These are phyloP conservation scores for Saccharomycopsis hybrid DNA, from an alignment of 1,139 yeast species.

Conservation along the genomic window DNA sequence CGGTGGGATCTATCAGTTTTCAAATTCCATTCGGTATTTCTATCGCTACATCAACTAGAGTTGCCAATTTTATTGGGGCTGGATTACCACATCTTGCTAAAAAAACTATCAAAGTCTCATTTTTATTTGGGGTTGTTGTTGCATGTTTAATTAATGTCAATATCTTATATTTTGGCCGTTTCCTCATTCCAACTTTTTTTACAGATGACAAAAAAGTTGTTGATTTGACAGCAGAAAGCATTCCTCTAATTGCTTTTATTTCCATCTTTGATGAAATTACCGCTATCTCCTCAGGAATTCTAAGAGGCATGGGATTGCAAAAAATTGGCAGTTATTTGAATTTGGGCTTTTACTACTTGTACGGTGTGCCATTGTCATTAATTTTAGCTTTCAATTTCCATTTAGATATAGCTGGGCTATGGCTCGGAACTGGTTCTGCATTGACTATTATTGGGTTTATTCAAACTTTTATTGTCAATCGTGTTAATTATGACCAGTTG, in stretches of 20 bases:
- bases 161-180: constrained; percentile 16
- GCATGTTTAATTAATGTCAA: constrained; percentile 14
- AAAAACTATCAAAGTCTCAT: constrained; percentile 13
- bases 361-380: constrained; percentile 68
- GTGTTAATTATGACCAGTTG: constrained; percentile 49
- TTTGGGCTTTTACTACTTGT: constrained; percentile 63
- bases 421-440: constrained; percentile 84
- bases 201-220: constrained; percentile 8
- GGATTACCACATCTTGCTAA: constrained; percentile 29
- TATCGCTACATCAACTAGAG: constrained; percentile 76
- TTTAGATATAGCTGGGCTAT: constrained; percentile 59
- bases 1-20: constrained; percentile 66
- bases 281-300: constrained; percentile 75
- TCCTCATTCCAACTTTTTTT: constrained; percentile 12
- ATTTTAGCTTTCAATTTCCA: constrained; percentile 50
- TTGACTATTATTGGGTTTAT: constrained; percentile 59
- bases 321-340: constrained; percentile 76
- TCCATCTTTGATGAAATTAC: constrained; percentile 78
- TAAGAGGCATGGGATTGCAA: constrained; percentile 84
- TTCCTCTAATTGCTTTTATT: constrained; percentile 68
- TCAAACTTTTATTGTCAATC: constrained; percentile 45
- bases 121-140: constrained; percentile 11
- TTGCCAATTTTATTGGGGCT: constrained; percentile 84
- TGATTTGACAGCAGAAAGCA: constrained; percentile 40
- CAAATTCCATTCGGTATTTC: constrained; percentile 72